Percentiles rank a stretch among this genome's conserved stretches.
phyloP scores from a whole-genome alignment of 2,329 filamentous ascomycete genomes.

The Ploettnerulaceae sp. region DNA sequence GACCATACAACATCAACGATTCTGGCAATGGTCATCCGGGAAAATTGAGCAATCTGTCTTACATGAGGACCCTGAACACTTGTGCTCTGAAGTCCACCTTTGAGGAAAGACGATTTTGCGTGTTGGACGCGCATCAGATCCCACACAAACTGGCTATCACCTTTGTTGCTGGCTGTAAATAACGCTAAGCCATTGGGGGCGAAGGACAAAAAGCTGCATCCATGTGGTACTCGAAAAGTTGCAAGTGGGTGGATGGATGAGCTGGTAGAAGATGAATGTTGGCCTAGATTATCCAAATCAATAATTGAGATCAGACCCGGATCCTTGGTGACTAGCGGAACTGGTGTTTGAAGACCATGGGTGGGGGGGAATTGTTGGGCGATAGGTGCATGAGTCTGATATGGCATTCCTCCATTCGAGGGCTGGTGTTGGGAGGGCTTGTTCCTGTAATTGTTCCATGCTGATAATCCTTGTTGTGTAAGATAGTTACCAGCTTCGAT shows the following conservation, averaged over 20 bases:
- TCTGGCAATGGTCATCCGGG: conserved; percentile 84
- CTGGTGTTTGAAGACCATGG: conserved; percentile 57
- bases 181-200: conserved; percentile 68
- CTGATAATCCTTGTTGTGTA: conserved; percentile 69
- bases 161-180: conserved; percentile 76
- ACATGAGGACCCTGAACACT: conserved; percentile 51
- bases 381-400: conserved; percentile 29
- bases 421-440: conserved; percentile 42
- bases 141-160: conserved; percentile 80
- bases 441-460: conserved; percentile 79
- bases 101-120: conserved; percentile 56
- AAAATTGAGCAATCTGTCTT: conserved; percentile 82
- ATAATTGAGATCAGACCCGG: conserved; percentile 71
- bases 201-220: conserved; percentile 78
- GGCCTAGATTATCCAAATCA: conserved; percentile 58
- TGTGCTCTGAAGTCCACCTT: conserved; percentile 42
- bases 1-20: conserved; percentile 91
- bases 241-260: conserved; percentile 53
- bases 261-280: conserved; percentile 46
- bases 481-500: conserved; percentile 72
- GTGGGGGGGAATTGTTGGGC: conserved; percentile 65
- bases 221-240: conserved; percentile 66
- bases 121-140: conserved; percentile 65
- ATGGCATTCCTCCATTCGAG: conserved; percentile 39
- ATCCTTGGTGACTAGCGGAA: conserved; percentile 49